Percentiles rank a stretch among this genome's conserved stretches.
phyloP scores from a whole-genome alignment of 805 yeast genomes.

The Sugiyamaella mastotermitis region DNA sequence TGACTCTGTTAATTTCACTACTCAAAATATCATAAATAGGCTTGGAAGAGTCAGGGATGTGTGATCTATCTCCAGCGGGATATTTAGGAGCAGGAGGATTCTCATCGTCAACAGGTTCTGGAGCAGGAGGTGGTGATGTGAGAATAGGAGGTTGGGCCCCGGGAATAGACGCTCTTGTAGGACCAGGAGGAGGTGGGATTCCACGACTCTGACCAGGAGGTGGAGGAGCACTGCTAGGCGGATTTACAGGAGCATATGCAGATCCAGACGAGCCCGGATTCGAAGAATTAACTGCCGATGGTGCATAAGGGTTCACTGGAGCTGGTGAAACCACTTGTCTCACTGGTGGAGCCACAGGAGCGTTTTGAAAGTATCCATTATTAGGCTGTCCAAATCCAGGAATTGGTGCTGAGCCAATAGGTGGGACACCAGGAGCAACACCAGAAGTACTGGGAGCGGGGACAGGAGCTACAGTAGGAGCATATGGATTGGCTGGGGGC shows the following conservation, averaged over 20 bases:
- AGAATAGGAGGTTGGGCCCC: conserved; percentile 14
- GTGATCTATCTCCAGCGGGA: conserved; percentile 65
- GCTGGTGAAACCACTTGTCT: conserved; percentile 20
- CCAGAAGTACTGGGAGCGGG: conserved; percentile 2
- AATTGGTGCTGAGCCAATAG: conserved; percentile 2
- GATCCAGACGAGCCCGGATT: background rate
- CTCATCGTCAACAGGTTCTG: conserved; percentile 16
- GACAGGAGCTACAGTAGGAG: no score
- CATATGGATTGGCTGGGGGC: conserved; percentile 22
- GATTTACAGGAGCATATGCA: conserved; percentile 5
- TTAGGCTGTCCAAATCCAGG: background rate
- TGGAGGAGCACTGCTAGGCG: conserved; percentile 10
- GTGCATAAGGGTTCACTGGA: conserved; percentile 19
- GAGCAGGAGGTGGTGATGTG: conserved; percentile 24
- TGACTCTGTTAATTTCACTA: conserved; percentile 50
- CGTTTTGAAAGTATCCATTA: background rate
- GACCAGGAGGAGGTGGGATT: conserved; percentile 14
- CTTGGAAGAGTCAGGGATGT: conserved; percentile 51
- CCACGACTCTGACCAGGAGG: conserved; percentile 17
- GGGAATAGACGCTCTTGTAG: conserved; percentile 13
- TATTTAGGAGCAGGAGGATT: conserved; percentile 26
- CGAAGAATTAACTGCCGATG: conserved; percentile 8
- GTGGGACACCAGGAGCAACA: background rate
- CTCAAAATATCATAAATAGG: conserved; percentile 56
- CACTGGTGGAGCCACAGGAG: conserved; percentile 15